Evolutionary conservation across 306 rosid genomes (phyloP).

Genomic region (Vicia faba): DNA sequence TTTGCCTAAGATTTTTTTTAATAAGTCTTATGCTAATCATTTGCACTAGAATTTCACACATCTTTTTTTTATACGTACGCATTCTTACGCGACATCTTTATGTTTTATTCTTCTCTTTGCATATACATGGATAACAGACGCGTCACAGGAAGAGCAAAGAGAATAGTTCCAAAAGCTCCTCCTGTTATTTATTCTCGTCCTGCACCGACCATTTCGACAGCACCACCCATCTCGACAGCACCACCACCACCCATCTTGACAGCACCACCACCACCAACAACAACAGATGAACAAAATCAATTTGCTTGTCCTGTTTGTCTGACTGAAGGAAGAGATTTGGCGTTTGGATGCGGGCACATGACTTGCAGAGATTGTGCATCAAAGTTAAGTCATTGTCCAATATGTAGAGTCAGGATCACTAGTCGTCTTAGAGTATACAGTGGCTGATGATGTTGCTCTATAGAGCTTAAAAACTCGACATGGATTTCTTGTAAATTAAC

Average conservation of each 20-base stretch:
- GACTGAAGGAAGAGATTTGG: constrained; percentile 69
- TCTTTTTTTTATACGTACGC: neutral
- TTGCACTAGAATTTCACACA: neutral
- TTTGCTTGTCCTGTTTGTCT: constrained; percentile 82
- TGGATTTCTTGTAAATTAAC: neutral
- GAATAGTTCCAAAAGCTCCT: constrained; percentile 66
- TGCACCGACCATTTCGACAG: constrained; percentile 35
- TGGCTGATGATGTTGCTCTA: constrained; percentile 36
- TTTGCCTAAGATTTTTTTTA: neutral
- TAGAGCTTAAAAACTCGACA: neutral
- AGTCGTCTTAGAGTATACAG: constrained; percentile 71
- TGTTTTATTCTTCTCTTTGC: neutral
- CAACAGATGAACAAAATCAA: constrained; percentile 52
- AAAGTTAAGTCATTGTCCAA: constrained; percentile 66
- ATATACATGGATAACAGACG: constrained; percentile 41
- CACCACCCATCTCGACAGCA: constrained; percentile 31
- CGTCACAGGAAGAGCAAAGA: constrained; percentile 61
- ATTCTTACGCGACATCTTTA: neutral
- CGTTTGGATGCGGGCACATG: constrained; percentile 92
- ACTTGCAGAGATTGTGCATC: constrained; percentile 82
- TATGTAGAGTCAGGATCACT: constrained; percentile 72
- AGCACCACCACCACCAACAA: constrained; percentile 21
- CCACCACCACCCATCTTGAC: neutral
- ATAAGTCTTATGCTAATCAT: neutral
- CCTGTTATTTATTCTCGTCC: constrained; percentile 57